Percentiles rank a stretch among this genome's conserved stretches.
phyloP scores from a whole-genome alignment of 352 stramenopile species.

The Globisporangium carolinianum region DNA sequence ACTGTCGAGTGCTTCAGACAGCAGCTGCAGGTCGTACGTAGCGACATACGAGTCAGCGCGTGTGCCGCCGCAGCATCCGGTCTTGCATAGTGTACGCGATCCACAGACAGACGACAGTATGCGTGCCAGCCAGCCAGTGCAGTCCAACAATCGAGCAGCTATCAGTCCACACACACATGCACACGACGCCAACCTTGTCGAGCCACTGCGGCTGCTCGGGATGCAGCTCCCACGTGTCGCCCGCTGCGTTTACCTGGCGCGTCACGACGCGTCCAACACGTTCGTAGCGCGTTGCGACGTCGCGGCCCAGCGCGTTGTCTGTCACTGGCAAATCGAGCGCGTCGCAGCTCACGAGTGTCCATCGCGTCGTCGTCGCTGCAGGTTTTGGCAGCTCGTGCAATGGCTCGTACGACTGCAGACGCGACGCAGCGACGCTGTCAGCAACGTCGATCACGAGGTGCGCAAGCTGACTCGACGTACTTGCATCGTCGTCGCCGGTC shows the following conservation, averaged over 20 bases:
- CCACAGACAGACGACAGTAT: too few species aligned
- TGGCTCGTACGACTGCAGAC: not conserved
- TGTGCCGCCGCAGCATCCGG: too few species aligned
- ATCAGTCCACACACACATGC: not conserved
- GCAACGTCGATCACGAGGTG: conserved; percentile 5
- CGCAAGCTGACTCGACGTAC: conserved; percentile 2
- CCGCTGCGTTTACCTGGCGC: not conserved
- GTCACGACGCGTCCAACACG: not conserved
- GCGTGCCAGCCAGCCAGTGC: too few species aligned
- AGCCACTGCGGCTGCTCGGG: conserved; percentile 10
- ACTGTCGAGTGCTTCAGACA: conserved; percentile 7
- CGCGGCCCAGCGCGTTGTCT: not conserved
- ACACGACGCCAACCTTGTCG: conserved; percentile 5
- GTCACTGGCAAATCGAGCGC: not conserved
- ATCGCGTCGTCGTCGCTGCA: not conserved
- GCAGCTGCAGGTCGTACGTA: not conserved
- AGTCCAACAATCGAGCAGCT: not conserved
- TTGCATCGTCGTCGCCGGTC: not conserved
- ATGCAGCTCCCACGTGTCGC: conserved; percentile 5
- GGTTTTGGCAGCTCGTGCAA: not conserved
- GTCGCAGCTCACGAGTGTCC: not conserved
- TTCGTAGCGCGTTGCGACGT: not conserved
- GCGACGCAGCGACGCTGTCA: not conserved
- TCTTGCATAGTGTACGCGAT: too few species aligned
- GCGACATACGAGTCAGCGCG: too few species aligned